These are phyloP conservation scores for Halocafeteria seosinensis DNA, from an alignment of 108 stramenopile genomes.

Conservation along the genomic window DNA sequence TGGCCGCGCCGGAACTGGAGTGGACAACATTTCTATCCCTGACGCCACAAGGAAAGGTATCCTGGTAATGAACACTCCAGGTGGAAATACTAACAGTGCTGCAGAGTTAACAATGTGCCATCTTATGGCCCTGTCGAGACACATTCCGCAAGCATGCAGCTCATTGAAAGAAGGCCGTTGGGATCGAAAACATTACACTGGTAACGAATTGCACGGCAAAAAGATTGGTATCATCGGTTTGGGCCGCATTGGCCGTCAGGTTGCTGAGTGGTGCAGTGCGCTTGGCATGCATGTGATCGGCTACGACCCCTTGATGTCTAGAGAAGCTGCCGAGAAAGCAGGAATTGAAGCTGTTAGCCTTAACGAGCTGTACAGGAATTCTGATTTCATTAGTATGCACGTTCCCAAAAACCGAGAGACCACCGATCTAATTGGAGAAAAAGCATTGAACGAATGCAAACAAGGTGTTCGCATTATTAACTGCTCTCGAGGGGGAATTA, in stretches of 20 bases:
- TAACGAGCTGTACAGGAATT: slow-evolving; percentile 44
- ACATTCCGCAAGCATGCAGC: slow-evolving; percentile 62
- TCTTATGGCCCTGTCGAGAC: slow-evolving; percentile 54
- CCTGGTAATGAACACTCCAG: slow-evolving; percentile 87
- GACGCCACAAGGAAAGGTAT: slow-evolving; percentile 67
- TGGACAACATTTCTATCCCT: slow-evolving; percentile 75
- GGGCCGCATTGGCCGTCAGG: slow-evolving; percentile 74
- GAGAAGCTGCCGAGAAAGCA: slow-evolving; percentile 15
- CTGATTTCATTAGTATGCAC: slow-evolving; percentile 80
- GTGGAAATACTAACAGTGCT: slow-evolving; percentile 82
- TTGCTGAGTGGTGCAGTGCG: slow-evolving; percentile 58
- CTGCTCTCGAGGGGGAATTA: slow-evolving; percentile 82
- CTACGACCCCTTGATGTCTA: slow-evolving; percentile 73
- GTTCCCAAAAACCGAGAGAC: slow-evolving; percentile 72
- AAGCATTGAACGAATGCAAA: slow-evolving; percentile 55
- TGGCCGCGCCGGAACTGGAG: slow-evolving; percentile 80
- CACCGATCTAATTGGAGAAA: slow-evolving; percentile 59
- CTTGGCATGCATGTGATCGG: slow-evolving; percentile 70
- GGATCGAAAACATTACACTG: slow-evolving; percentile 77
- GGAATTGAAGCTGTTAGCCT: slow-evolving; percentile 35
- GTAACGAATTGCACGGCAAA: slow-evolving; percentile 70
- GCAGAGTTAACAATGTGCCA: slow-evolving; percentile 74
- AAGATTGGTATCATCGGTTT: slow-evolving; percentile 79
- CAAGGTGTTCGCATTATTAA: slow-evolving; percentile 62
- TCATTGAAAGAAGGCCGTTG: slow-evolving; percentile 68